Percentiles rank a stretch among this genome's conserved stretches.
Evolutionary conservation across 257 asterid species (phyloP).

Genomic region (Primulina tabacum): DNA sequence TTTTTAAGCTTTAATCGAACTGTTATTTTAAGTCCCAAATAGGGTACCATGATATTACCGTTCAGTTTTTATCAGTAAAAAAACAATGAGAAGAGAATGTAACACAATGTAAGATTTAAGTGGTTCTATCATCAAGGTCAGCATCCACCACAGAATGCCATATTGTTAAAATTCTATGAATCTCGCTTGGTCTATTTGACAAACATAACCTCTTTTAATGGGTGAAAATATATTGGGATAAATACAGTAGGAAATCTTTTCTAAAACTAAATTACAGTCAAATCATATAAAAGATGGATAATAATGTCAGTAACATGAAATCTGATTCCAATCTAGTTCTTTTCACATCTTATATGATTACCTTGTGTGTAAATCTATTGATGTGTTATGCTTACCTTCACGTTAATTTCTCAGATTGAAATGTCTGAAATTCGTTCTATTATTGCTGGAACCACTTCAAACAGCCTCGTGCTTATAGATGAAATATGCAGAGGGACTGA

Average conservation of each 20-base stretch:
- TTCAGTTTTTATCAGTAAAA: neutral
- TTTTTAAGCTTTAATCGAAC: neutral
- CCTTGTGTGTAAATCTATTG: neutral
- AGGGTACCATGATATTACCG: too few relatives aligned
- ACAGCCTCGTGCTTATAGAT: constrained; percentile 87
- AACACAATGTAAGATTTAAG: neutral
- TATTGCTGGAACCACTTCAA: constrained; percentile 65
- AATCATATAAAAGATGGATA: neutral
- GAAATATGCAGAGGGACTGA: constrained; percentile 98
- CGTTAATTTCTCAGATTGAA: constrained; percentile 61
- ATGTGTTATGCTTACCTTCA: neutral
- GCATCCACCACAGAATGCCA: neutral
- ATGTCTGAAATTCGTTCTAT: constrained; percentile 95
- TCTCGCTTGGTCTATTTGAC: neutral
- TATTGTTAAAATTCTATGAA: too few relatives aligned
- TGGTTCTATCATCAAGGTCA: neutral
- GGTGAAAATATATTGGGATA: too few relatives aligned
- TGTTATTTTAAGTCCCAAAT: too few relatives aligned
- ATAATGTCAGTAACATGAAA: neutral
- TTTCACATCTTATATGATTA: too few relatives aligned
- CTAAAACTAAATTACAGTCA: neutral
- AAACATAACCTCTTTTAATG: neutral
- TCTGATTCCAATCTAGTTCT: neutral
- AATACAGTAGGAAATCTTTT: neutral
- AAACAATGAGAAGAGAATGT: neutral